Percentiles rank a stretch among this genome's conserved stretches.
These are phyloP conservation scores for Tetraselmis chui DNA, from an alignment of 139 green algal species.

Conservation along the genomic window DNA sequence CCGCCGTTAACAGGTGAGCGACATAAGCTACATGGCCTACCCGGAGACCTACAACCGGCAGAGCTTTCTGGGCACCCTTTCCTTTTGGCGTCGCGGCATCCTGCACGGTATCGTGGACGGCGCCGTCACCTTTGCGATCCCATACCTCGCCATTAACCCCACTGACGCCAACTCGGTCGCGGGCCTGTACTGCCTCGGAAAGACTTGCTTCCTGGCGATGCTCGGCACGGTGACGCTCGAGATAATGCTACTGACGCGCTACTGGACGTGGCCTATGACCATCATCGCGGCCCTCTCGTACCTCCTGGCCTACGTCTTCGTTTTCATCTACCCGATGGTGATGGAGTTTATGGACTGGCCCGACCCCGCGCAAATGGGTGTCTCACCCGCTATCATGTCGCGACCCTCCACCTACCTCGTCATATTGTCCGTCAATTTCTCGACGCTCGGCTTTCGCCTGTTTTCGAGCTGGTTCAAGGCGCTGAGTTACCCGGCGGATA, in stretches of 20 bases:
- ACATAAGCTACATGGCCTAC: neutral
- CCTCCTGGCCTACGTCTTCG: conserved; percentile 52
- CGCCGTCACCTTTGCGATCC: conserved; percentile 43
- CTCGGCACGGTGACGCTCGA: conserved; percentile 58
- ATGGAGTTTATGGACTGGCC: conserved; percentile 30
- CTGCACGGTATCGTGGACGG: conserved; percentile 31
- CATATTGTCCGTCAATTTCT: neutral
- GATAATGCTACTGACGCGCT: conserved; percentile 49
- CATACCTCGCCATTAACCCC: conserved; percentile 27
- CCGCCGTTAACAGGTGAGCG: no score
- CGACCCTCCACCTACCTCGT: conserved; percentile 43
- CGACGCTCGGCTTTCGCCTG: conserved; percentile 7
- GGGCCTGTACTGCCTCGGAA: conserved; percentile 52
- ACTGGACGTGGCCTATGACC: conserved; percentile 58
- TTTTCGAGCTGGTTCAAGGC: neutral
- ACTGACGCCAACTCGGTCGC: conserved; percentile 26
- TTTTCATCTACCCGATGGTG: conserved; percentile 48
- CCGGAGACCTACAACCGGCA: conserved; percentile 46
- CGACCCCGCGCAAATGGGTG: conserved; percentile 42
- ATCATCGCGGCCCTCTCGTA: conserved; percentile 50
- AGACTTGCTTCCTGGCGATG: conserved; percentile 40
- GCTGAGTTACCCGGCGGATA: neutral
- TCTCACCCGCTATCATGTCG: conserved; percentile 25
- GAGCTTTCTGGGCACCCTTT: conserved; percentile 30
- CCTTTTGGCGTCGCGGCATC: conserved; percentile 53